These are phyloP conservation scores for Termitomyces titanicus DNA, from an alignment of 768 basidiomycete species.

Conservation along the genomic window DNA sequence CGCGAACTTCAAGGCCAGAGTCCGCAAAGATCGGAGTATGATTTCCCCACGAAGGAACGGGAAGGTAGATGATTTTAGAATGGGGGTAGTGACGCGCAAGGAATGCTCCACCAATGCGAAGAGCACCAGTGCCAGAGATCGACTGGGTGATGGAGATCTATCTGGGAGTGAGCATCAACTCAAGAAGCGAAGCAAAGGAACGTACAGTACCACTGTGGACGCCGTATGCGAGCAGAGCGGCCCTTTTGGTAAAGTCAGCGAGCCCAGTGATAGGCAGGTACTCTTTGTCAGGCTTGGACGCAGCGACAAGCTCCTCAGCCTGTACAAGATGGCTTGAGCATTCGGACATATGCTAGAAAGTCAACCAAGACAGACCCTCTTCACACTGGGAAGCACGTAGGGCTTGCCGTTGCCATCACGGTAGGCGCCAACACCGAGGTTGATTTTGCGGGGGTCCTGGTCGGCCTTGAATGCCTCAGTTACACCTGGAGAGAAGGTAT, in stretches of 20 bases:
- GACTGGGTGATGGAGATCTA: constrained; percentile 88
- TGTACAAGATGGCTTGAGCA: constrained; percentile 22
- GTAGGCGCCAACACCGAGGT: constrained; percentile 96
- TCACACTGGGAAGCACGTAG: constrained; percentile 85
- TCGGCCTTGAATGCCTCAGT: constrained; percentile 97
- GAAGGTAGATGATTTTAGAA: constrained; percentile 86
- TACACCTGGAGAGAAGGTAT: constrained; percentile 50
- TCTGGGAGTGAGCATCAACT: constrained; percentile 10
- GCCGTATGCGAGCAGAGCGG: constrained; percentile 90
- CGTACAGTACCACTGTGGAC: constrained; percentile 75
- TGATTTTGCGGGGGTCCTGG: constrained; percentile 89
- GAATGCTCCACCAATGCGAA: constrained; percentile 93
- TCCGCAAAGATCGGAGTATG: constrained; percentile 93
- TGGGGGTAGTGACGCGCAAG: constrained; percentile 85
- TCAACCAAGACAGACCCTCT: constrained; percentile 52
- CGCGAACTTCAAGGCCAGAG: constrained; percentile 89
- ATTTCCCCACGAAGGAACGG: constrained; percentile 95
- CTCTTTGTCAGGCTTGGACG: constrained; percentile 82
- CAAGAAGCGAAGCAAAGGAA: constrained; percentile 15
- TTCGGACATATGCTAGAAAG: background rate
- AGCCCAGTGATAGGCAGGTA: constrained; percentile 96
- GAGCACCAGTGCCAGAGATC: constrained; percentile 97
- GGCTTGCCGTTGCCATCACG: constrained; percentile 94
- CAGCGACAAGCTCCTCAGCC: constrained; percentile 74
- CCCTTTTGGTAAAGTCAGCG: constrained; percentile 78